phyloP scores from a whole-genome alignment of 2,329 filamentous ascomycete genomes.

The Talaromyces albobiverticillius region DNA sequence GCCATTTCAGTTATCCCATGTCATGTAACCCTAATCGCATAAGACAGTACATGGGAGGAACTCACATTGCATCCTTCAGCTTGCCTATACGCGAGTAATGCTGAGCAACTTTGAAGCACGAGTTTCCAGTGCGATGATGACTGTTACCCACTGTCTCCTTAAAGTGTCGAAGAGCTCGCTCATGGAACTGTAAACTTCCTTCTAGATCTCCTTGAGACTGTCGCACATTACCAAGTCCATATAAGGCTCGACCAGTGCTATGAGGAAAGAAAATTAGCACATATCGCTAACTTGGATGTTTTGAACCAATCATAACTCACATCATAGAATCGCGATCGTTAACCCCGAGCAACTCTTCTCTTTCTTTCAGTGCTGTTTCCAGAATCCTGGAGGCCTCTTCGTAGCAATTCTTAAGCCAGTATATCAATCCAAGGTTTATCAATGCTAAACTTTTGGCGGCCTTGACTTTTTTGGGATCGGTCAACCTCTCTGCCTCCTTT shows the following conservation, averaged over 20 bases:
- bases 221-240: neutral
- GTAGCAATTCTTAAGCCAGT: neutral
- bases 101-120: slow-evolving; percentile 4
- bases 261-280: neutral
- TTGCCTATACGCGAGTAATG: neutral
- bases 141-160: slow-evolving; percentile 2
- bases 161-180: neutral
- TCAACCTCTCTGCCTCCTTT: neutral
- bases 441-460: neutral
- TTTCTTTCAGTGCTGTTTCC: neutral
- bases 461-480: neutral
- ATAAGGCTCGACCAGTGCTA: neutral
- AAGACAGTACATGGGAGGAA: neutral
- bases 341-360: neutral
- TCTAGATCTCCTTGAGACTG: neutral
- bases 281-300: neutral
- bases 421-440: neutral
- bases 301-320: neutral
- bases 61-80: neutral
- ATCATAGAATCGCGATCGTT: neutral
- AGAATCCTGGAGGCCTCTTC: neutral
- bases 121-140: slow-evolving; percentile 2
- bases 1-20: neutral
- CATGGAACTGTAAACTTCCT: neutral
- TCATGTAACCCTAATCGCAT: neutral